Conservation (phyloP, 495 filamentous ascomycete genomes). For the Parathielavia hyrcaniae region DNA sequence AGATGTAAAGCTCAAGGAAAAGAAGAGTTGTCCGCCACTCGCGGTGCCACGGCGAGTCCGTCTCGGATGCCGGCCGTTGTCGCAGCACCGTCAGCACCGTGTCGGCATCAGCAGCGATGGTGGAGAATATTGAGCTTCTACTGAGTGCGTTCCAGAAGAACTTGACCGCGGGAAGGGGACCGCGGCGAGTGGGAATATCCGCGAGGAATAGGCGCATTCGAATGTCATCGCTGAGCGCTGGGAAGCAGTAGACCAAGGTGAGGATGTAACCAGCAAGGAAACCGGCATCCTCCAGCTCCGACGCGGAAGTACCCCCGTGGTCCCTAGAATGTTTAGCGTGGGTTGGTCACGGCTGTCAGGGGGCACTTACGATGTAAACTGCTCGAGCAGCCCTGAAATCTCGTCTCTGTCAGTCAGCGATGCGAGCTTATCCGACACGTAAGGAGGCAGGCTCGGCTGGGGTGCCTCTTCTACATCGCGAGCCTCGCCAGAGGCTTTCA, state of each 20-base stretch:
- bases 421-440: slow-evolving; percentile 30
- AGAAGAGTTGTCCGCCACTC: slow-evolving; percentile 88
- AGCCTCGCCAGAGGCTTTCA: slow-evolving; percentile 9
- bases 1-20: slow-evolving; percentile 91
- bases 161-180: slow-evolving; percentile 62
- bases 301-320: slow-evolving; percentile 22
- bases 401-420: slow-evolving; percentile 38
- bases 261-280: slow-evolving; percentile 81
- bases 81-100: slow-evolving; percentile 22
- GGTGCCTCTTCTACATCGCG: slow-evolving; percentile 12
- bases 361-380: slow-evolving; percentile 35
- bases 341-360: slow-evolving; percentile 12
- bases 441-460: slow-evolving; percentile 26
- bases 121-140: slow-evolving; percentile 58
- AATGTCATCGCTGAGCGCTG: slow-evolving; percentile 76
- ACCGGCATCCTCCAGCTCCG: slow-evolving; percentile 55
- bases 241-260: slow-evolving; percentile 81
- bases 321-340: slow-evolving; percentile 28
- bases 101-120: slow-evolving; percentile 45
- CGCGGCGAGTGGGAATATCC: slow-evolving; percentile 52
- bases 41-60: slow-evolving; percentile 41
- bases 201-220: slow-evolving; percentile 91
- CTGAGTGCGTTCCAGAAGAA: slow-evolving; percentile 82
- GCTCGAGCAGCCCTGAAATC: slow-evolving; percentile 36
- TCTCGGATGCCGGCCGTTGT: slow-evolving; percentile 24